A percentile compares a stretch with the other conserved stretches of the same genome.
Evolutionary conservation across 176 grass and related monocot species (phyloP).

Genomic region (Zea mays): Zm-B73-REFERENCE-NAM-5.0 NC_050102.1:168942501-168943000

Average conservation of each 20-base stretch:
- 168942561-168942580: background rate
- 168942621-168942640: background rate
- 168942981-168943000: background rate
- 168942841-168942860: no score
- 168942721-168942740: no score
- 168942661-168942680: background rate
- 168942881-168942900: no score
- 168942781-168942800: no score
- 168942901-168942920: background rate
- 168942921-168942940: background rate
- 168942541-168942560: constrained; percentile 22
- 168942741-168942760: no score
- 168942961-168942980: no score
- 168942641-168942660: background rate
- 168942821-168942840: no score
- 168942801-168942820: no score
- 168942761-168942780: no score
- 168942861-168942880: no score
- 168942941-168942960: no score
- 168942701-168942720: no score
- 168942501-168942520: background rate
- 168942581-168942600: constrained; percentile 5
- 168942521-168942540: background rate
- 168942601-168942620: constrained; percentile 9
- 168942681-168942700: background rate